Conservation (phyloP, 2,329 filamentous ascomycete genomes). For the Apiospora rasikravindrae region DNA sequence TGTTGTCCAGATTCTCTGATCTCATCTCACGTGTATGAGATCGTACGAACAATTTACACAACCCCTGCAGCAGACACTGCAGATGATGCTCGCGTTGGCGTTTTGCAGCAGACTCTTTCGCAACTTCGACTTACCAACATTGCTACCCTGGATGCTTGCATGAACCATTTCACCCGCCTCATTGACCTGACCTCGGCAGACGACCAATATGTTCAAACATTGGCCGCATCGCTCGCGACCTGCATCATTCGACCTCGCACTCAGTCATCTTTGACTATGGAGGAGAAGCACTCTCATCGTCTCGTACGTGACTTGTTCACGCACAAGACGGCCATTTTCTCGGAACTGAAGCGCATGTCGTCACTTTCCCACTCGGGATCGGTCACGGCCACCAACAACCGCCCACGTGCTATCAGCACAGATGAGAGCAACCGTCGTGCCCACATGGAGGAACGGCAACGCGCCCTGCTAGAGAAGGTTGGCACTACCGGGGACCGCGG, state of each 20-base stretch:
- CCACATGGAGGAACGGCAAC: conserved; percentile 91
- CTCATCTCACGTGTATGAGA: conserved; percentile 97
- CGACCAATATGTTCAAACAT: conserved; percentile 77
- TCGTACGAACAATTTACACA: conserved; percentile 95
- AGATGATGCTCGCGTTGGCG: conserved; percentile 81
- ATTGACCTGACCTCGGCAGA: conserved; percentile 97
- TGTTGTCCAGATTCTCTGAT: conserved; percentile 81
- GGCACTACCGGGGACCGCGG: conserved; percentile 50
- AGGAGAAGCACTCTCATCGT: conserved; percentile 91
- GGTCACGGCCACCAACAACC: conserved; percentile 44
- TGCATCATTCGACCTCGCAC: conserved; percentile 87
- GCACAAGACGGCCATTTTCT: conserved; percentile 95
- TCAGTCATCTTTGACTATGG: conserved; percentile 90
- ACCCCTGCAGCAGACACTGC: conserved; percentile 78
- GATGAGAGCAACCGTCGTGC: conserved; percentile 95
- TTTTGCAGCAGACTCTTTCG: conserved; percentile 93
- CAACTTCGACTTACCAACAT: conserved; percentile 96
- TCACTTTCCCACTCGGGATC: conserved; percentile 70
- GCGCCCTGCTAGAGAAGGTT: conserved; percentile 74
- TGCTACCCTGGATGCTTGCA: conserved; percentile 96
- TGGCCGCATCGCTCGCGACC: conserved; percentile 78
- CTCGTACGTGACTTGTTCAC: conserved; percentile 90
- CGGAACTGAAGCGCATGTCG: conserved; percentile 90
- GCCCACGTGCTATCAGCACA: conserved; percentile 87
- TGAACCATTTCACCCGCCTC: conserved; percentile 96